Base-by-base conservation (phyloP, 2,329 filamentous ascomycete genomes). In the Talaromyces sp. region DNA sequence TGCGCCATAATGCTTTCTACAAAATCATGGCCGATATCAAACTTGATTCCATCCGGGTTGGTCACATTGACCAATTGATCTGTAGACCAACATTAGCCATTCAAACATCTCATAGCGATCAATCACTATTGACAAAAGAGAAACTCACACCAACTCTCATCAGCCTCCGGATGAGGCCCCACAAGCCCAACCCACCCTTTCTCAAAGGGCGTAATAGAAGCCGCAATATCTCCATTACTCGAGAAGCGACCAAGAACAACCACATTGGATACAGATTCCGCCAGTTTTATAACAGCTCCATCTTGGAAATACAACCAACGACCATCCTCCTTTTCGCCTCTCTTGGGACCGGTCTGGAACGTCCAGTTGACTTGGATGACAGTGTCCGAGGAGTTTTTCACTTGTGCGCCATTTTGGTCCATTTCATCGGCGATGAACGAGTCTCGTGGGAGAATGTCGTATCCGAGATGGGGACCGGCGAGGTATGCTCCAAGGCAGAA, bases 401-500 rank as follows among this genome's bases (percentile, higher is more conserved):
- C 43, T n/a, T 50, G 43, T n/a, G 43, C 43, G 19, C 43, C 43
- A n/a, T 6, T 1, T 11, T 50, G 43, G 12, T 50, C 43, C 24
- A 26, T 26, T 10, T 50, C 43, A 12, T 50, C 43, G 12, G 1
- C 43, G 10, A 50, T 50, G n/a, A 3, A 50, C 7, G 43, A 50
- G 43, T 27, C 27, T 17, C 46, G 27, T 2, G 56, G 56, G 12
- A 58, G 56, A 52, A 58, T 14, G n/a, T 58, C 57, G 31, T 35
- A 59, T 19, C 32, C 57, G 4, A 31, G 32, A 21, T 43, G 17
- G 21, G 24, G 31, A 12, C 57, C 57, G 7, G 57, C 57, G 19
- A 59, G 21, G 57, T 59, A 59, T n/a, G 57, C 57, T 43, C 57
- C 57, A n/a, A 59, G 51, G 29, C 57, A 59, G 38, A 59, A 59